phyloP scores from a whole-genome alignment of 768 basidiomycete genomes.

The Auricularia heimuer region DNA sequence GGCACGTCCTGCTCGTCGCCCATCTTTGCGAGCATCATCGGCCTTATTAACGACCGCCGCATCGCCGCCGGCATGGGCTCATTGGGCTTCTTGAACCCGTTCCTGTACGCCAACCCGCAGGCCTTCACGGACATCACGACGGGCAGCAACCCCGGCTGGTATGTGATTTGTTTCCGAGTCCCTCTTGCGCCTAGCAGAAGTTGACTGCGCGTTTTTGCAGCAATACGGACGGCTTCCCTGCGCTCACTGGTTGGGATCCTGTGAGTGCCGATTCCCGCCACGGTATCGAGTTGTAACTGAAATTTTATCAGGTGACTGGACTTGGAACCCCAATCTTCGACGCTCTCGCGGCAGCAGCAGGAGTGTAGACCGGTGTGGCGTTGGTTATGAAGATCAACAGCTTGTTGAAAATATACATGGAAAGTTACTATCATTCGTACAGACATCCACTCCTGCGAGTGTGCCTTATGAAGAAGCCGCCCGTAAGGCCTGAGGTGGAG shows the following conservation, averaged over 20 bases:
- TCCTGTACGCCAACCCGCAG: conserved; percentile 19
- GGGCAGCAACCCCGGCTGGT: conserved; percentile 16
- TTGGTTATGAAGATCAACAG: no score
- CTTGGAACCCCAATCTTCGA: no score
- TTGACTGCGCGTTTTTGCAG: not conserved
- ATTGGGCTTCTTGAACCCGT: conserved; percentile 29
- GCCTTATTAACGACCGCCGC: conserved; percentile 26
- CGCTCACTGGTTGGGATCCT: conserved; percentile 9
- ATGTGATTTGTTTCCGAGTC: conserved; percentile 9
- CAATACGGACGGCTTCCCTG: not conserved
- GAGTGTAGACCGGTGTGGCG: no score
- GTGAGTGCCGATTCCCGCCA: conserved; percentile 5
- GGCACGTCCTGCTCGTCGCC: conserved; percentile 27
- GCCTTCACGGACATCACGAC: conserved; percentile 25
- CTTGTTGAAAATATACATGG: no score
- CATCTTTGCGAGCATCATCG: conserved; percentile 23
- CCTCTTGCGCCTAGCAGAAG: no score
- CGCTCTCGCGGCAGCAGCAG: no score
- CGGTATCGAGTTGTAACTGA: no score
- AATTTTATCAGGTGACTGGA: no score
- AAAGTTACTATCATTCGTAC: no score
- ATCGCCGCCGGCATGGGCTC: conserved; percentile 18
- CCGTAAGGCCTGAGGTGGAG: no score
- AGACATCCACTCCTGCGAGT: no score
- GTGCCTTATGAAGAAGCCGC: no score